These are phyloP conservation scores for Dianthus caryophyllus DNA, from an alignment of 148 eudicot species.

Conservation along the genomic window DNA sequence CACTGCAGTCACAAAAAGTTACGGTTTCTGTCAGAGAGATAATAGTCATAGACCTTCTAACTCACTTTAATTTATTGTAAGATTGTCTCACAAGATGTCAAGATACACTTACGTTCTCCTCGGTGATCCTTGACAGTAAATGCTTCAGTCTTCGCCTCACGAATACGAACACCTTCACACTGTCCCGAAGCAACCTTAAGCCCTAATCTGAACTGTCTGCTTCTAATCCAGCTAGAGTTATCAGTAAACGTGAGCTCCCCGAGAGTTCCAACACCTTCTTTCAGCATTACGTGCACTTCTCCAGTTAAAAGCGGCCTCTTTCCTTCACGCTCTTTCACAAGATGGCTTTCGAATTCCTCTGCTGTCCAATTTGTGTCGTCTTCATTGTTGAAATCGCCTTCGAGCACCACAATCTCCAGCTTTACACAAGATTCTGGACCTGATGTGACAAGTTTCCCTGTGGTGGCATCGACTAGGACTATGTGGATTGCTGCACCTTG, in stretches of 20 bases:
- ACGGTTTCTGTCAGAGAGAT: neutral
- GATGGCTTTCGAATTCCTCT: conserved; percentile 44
- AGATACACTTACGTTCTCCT: conserved; percentile 21
- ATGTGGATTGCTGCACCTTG: conserved; percentile 24
- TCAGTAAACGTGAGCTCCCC: conserved; percentile 14
- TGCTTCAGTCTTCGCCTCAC: conserved; percentile 21
- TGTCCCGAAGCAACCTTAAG: neutral
- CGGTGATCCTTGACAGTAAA: conserved; percentile 23
- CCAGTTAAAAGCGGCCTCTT: conserved; percentile 59
- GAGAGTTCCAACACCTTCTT: conserved; percentile 14
- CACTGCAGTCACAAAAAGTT: conserved; percentile 35
- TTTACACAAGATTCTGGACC: conserved; percentile 41
- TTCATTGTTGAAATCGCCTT: conserved; percentile 60
- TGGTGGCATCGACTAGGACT: conserved; percentile 22
- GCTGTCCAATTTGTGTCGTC: conserved; percentile 42
- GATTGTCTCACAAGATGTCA: neutral
- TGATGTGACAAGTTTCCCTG: conserved; percentile 21
- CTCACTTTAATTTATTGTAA: too few relatives aligned
- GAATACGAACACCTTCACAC: conserved; percentile 3
- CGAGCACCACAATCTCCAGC: conserved; percentile 53
- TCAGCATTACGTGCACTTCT: conserved; percentile 20
- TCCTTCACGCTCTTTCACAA: conserved; percentile 51
- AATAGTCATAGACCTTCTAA: too few relatives aligned
- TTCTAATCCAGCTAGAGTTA: conserved; percentile 23
- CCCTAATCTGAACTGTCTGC: conserved; percentile 24